Evolutionary conservation across 176 grass and related monocot species (phyloP).

Genomic region (Eleusine indica): DNA sequence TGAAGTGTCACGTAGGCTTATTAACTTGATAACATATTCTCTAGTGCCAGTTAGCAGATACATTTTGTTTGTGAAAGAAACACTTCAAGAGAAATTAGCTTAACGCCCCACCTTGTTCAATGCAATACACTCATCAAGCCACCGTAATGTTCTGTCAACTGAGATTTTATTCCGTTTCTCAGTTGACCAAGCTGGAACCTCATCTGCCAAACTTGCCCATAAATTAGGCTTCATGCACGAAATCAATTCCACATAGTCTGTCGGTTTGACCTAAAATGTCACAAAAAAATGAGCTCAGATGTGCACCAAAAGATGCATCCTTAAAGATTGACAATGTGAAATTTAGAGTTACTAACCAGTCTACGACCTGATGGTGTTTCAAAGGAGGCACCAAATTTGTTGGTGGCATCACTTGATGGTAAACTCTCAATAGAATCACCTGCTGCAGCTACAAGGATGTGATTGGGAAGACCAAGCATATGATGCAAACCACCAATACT

Average conservation of each 20-base stretch:
- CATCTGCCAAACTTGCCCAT: constrained; percentile 89
- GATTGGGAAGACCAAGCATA: constrained; percentile 72
- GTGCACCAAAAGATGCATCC: neutral
- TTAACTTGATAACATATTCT: constrained; percentile 13
- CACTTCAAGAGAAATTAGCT: constrained; percentile 1
- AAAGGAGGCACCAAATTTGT: constrained; percentile 84
- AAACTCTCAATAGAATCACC: constrained; percentile 86
- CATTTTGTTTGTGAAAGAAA: neutral
- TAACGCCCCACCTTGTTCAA: constrained; percentile 57
- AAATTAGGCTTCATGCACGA: constrained; percentile 75
- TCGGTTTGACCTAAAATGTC: constrained; percentile 66
- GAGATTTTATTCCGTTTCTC: constrained; percentile 83
- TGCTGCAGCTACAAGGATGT: constrained; percentile 73
- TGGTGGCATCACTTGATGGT: constrained; percentile 64
- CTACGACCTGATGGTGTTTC: constrained; percentile 79
- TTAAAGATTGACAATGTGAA: constrained; percentile 7
- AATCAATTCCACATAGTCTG: constrained; percentile 89
- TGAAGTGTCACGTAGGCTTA: neutral
- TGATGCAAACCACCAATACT: constrained; percentile 74
- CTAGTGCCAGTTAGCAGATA: neutral
- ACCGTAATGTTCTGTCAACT: constrained; percentile 87
- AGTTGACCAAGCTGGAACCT: constrained; percentile 88
- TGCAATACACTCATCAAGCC: constrained; percentile 89
- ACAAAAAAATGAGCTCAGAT: neutral
- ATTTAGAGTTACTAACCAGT: constrained; percentile 52